Evolutionary conservation across 169 alveolate genomes (phyloP), one percentile per base, ranked within the genome.

Genomic region (Cryptosporidium canis): DNA sequence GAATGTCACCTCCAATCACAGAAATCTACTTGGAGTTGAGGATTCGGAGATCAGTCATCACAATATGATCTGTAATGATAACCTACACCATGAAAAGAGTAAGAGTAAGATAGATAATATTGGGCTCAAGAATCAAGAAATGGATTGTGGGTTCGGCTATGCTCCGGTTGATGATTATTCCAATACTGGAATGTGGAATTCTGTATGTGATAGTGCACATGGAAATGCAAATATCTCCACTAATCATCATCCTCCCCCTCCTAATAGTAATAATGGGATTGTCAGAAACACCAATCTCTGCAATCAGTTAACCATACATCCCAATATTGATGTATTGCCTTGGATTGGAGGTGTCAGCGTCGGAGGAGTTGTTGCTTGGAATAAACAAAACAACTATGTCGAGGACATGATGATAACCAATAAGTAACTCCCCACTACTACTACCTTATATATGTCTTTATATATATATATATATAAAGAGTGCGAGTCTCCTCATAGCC

Each of bases 141-240:
- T 77, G n/a, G 87, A 77, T 37, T 77, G 77, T 43, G 87, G 72
- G 2, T 61, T 77, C 21, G 71, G 61, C 41, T 77, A 58, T 63
- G 64, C 21, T 56, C 45, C 87, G 31, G 45, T 58, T 16, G 87
- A 77, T 77, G 87, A 77, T 16, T 77, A 58, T 43, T 61, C 87
- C 33, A 77, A 55, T 43, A 77, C 58, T 21, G 61, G 61, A 3
- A 61, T 77, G 8, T 77, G 87, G 87, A 39, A n/a, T 41, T n/a
- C 87, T 35, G 44, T 77, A 29, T 77, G 71, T 37, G 67, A 51
- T 71, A 61, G 27, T 1, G 35, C 11, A 7, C 63, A 51, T 51
- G 2, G 33, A 21, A 51, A 51, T 51, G 9, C 63, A 3, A 67
- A 7, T 67, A 63, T 11, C 35, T 21, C 24, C 7, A 53, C 6